Base-by-base conservation (phyloP, 192 early-diverging fungal species). In the Podila verticillata region DNA sequence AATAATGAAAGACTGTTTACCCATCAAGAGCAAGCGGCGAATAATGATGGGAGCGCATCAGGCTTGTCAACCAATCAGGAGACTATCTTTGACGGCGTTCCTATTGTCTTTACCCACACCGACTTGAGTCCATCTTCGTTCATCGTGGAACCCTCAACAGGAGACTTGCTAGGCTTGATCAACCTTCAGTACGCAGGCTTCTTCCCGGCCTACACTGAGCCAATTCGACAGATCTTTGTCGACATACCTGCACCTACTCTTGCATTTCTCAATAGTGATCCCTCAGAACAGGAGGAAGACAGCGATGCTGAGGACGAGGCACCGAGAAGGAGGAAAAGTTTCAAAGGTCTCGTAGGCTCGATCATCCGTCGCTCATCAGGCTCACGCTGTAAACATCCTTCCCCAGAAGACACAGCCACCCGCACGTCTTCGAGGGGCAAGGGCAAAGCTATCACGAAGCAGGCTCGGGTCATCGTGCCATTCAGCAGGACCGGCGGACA, bases 111-210 rank as follows among this genome's bases (percentile, higher is more conserved):
- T 26, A 70, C 74, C 1, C 68, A 70, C 47, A 26, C 28, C 0
- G 19, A 48, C 34, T 4, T 77, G 57, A 48, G 44, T 8, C 68
- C 68, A 20, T 6, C 30, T 5, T 77, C 74, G 8, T 8, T 69
- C 10, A 48, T 77, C 20, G 65, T 65, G 15, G 17, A 65, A 10
- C 31, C 44, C 6, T 19, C 56, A 20, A 19, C 7, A 13, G 68
- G 63, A 15, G 57, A 7, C 2, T n/a, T 77, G 5, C 19, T 77
- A 19, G 22, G 63, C 5, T 3, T 77, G 22, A 28, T 70, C 12
- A 70, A 77, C 34, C 65, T 69, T 35, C 36, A 69, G 7, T 63
- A 70, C 17, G 74, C 74, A 22, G 74, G 74, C 5, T 77, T 77
- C 31, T 59, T 70, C 48, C 74, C 74, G 7, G 63, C 26, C 2